Conservation (phyloP, 306 rosid species). For the Carpinus fangiana region DNA sequence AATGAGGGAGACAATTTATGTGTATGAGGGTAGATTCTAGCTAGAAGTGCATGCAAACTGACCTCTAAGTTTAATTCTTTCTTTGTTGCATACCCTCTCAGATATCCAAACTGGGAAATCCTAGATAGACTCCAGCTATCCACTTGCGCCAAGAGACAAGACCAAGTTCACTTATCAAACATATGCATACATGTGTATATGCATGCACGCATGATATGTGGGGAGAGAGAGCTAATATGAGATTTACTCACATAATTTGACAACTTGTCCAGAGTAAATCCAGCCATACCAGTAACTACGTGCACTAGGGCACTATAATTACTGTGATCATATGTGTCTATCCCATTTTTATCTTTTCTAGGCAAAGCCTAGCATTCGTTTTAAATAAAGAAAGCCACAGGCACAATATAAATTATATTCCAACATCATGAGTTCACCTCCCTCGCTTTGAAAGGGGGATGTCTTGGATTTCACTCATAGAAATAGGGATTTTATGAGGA, state of each 20-base stretch:
- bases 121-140: constrained; percentile 65
- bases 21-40: not conserved
- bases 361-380: constrained; percentile 60
- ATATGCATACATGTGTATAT: not conserved
- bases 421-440: too few species aligned
- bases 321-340: constrained; percentile 62
- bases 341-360: constrained; percentile 50
- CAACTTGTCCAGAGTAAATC: constrained; percentile 68
- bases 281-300: constrained; percentile 83
- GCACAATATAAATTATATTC: too few species aligned
- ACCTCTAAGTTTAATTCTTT: constrained; percentile 64
- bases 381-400: not conserved
- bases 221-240: constrained; percentile 15
- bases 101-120: constrained; percentile 61
- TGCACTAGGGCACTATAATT: constrained; percentile 85
- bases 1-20: constrained; percentile 8
- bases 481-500: too few species aligned
- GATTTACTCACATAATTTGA: constrained; percentile 38
- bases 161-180: not conserved
- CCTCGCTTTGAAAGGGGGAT: too few species aligned
- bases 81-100: constrained; percentile 63
- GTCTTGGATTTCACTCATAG: too few species aligned
- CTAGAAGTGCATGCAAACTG: constrained; percentile 18
- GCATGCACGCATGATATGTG: not conserved
- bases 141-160: constrained; percentile 23